Conservation (phyloP, 2,329 filamentous ascomycete species). For the Paracorniculantispora psalliotae region DNA sequence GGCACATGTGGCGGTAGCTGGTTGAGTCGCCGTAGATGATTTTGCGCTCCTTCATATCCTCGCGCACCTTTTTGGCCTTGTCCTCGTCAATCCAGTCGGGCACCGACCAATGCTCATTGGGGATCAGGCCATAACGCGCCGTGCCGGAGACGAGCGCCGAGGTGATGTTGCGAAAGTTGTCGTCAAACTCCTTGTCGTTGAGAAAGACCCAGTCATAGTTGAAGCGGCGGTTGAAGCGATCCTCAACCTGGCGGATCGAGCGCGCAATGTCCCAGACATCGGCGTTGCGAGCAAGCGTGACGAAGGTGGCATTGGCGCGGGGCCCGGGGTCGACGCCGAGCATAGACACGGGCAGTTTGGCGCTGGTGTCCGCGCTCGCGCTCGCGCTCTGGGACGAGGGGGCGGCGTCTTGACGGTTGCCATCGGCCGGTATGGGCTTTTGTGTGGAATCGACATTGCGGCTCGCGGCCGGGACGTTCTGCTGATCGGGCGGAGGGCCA, state of each 20-base stretch:
- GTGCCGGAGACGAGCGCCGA: constrained; percentile 85
- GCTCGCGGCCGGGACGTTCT: not conserved
- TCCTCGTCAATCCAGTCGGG: constrained; percentile 94
- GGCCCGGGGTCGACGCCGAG: constrained; percentile 54
- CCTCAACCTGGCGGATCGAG: constrained; percentile 93
- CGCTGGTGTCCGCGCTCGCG: constrained; percentile 35
- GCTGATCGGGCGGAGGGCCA: constrained; percentile 16
- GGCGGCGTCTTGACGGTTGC: constrained; percentile 29
- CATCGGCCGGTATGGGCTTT: constrained; percentile 22
- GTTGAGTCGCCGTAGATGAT: constrained; percentile 98
- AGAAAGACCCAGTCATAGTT: constrained; percentile 99
- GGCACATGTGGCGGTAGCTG: constrained; percentile 99
- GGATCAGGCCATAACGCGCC: constrained; percentile 85
- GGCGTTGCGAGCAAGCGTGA: constrained; percentile 86
- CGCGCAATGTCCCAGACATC: constrained; percentile 96
- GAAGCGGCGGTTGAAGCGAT: constrained; percentile 94
- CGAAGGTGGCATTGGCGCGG: constrained; percentile 95
- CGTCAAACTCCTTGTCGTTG: constrained; percentile 92
- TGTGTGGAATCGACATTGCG: constrained; percentile 15
- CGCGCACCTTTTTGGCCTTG: constrained; percentile 80
- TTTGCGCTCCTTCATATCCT: constrained; percentile 90
- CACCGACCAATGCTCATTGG: constrained; percentile 94
- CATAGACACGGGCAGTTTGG: constrained; percentile 47
- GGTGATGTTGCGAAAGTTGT: constrained; percentile 89
- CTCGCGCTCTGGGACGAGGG: constrained; percentile 45